phyloP scores from a whole-genome alignment of 805 yeast genomes.

The Teunomyces funiuensis region DNA sequence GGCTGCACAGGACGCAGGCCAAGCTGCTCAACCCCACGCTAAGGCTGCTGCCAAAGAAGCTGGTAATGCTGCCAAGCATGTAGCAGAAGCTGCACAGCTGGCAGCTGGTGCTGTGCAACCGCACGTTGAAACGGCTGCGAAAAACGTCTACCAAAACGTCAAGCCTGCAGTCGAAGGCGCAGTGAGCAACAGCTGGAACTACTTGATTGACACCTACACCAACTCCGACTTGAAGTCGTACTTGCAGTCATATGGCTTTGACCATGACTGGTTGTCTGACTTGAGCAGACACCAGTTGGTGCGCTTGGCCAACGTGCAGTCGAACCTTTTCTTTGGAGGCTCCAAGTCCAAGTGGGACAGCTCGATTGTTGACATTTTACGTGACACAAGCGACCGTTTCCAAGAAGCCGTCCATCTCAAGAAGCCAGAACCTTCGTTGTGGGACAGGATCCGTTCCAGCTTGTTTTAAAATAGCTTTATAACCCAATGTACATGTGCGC shows the following conservation, averaged over 20 bases:
- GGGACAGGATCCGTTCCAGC: slow-evolving; percentile 6
- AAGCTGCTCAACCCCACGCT: neutral
- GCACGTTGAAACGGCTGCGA: slow-evolving; percentile 7
- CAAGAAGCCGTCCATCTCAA: slow-evolving; percentile 5
- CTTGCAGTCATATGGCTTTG: slow-evolving; percentile 42
- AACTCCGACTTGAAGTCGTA: slow-evolving; percentile 42
- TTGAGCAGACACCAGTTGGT: slow-evolving; percentile 34
- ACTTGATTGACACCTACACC: slow-evolving; percentile 40
- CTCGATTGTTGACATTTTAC: slow-evolving; percentile 7
- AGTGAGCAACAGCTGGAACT: slow-evolving; percentile 12
- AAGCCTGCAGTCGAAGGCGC: slow-evolving; percentile 1
- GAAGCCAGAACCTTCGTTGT: slow-evolving; percentile 4
- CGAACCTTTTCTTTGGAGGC: slow-evolving; percentile 37
- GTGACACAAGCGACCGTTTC: slow-evolving; percentile 5
- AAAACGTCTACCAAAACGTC: slow-evolving; percentile 8
- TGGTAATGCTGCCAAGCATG: slow-evolving; percentile 12
- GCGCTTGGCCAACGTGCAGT: slow-evolving; percentile 40
- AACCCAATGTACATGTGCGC: neutral
- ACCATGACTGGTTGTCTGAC: slow-evolving; percentile 18
- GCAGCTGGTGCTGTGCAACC: slow-evolving; percentile 2
- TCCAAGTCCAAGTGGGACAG: slow-evolving; percentile 9
- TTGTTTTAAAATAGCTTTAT: neutral
- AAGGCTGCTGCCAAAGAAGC: slow-evolving; percentile 9
- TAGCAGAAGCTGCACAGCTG: slow-evolving; percentile 11
- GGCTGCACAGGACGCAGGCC: neutral